phyloP scores from a whole-genome alignment of 129 eudicot species.

The Deinandra increscens region DNA sequence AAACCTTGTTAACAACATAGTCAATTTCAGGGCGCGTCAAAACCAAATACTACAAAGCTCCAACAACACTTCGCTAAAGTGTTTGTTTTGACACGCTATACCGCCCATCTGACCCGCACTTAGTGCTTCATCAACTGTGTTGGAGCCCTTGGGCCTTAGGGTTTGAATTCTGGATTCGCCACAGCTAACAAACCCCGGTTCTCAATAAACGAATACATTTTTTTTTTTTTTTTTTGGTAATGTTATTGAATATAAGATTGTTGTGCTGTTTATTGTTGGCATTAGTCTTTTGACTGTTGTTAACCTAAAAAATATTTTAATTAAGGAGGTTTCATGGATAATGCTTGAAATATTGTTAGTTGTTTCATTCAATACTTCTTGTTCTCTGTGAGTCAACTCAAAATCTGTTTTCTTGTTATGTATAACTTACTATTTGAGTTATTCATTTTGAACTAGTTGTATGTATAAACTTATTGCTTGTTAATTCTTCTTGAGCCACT shows the following conservation, averaged over 20 bases:
- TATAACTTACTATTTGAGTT: too few species aligned
- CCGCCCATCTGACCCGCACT: neutral
- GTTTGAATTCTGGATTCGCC: too few species aligned
- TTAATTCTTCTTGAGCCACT: too few species aligned
- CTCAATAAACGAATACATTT: neutral
- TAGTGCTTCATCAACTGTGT: neutral
- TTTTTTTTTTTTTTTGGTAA: neutral
- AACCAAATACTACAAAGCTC: neutral
- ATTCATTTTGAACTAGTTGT: too few species aligned
- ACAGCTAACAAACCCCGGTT: too few species aligned
- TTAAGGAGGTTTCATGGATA: neutral
- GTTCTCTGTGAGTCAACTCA: too few species aligned
- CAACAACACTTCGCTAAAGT: neutral
- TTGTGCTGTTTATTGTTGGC: neutral
- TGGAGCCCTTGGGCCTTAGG: neutral
- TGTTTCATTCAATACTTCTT: too few species aligned
- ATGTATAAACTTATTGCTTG: too few species aligned
- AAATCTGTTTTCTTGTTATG: too few species aligned
- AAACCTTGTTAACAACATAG: too few species aligned
- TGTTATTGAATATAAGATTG: neutral
- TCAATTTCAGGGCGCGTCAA: too few species aligned
- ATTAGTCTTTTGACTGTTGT: neutral
- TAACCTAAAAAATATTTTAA: neutral
- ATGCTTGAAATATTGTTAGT: neutral
- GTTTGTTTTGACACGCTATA: neutral